Conservation (phyloP, 768 basidiomycete species). For the Infundibulicybe gibba region DNA sequence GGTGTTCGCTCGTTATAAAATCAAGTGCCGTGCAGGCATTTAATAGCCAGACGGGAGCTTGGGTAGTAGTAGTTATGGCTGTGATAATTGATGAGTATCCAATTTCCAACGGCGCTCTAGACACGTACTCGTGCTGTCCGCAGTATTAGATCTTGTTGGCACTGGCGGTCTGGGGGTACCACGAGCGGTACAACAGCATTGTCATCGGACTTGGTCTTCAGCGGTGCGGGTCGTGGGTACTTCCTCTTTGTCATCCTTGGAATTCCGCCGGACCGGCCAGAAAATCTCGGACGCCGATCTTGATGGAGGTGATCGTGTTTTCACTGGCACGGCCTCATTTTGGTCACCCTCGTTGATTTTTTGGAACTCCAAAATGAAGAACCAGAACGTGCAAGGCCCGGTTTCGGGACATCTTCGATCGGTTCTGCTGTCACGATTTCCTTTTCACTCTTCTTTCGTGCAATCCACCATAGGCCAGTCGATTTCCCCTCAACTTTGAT, state of each 20-base stretch:
- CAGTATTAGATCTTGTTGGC: conserved; percentile 11
- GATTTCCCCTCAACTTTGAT: conserved; percentile 55
- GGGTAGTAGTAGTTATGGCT: conserved; percentile 40
- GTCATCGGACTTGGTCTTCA: conserved; percentile 21
- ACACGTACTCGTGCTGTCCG: conserved; percentile 13
- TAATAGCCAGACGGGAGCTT: conserved; percentile 73
- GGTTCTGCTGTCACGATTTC: not conserved
- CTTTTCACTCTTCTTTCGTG: not conserved
- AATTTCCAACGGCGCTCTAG: too few species aligned
- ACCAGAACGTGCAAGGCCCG: conserved; percentile 11
- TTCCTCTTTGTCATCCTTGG: conserved; percentile 20
- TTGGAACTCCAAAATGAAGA: conserved; percentile 21
- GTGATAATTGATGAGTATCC: not conserved
- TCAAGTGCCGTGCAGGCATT: conserved; percentile 77
- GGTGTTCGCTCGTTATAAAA: conserved; percentile 71
- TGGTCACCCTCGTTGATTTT: conserved; percentile 13
- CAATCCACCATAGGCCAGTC: conserved; percentile 48
- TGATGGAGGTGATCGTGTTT: conserved; percentile 4
- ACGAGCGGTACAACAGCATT: conserved; percentile 7
- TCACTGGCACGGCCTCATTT: not conserved
- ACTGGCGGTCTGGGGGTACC: conserved; percentile 6
- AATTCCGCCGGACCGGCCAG: conserved; percentile 15
- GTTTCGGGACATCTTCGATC: conserved; percentile 8
- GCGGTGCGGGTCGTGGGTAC: conserved; percentile 21
- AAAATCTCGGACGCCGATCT: conserved; percentile 16